Conservation (phyloP, 2,329 filamentous ascomycete genomes). For the Amylocarpus encephaloides region DNA sequence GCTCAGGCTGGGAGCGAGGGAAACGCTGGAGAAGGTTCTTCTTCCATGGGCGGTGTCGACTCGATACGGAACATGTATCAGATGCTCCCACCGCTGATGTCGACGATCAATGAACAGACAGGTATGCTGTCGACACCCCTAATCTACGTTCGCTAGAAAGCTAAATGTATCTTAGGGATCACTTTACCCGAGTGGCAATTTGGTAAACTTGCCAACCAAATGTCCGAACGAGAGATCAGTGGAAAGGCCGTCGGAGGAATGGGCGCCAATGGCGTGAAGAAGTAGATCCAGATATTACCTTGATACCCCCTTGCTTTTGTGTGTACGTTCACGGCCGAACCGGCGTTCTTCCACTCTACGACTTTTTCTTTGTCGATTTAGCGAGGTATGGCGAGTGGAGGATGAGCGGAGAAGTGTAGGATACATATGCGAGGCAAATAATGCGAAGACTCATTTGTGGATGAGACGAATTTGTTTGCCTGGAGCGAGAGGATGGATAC, state of each 20-base stretch:
- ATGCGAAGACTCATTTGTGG: no score
- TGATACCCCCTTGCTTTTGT: background rate
- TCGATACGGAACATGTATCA: constrained; percentile 79
- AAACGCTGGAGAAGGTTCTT: constrained; percentile 33
- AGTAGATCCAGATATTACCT: background rate
- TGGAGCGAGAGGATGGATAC: no score
- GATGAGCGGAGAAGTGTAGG: no score
- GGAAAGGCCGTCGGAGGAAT: constrained; percentile 10
- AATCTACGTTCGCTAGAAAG: background rate
- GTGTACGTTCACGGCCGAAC: no score
- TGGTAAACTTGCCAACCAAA: constrained; percentile 39
- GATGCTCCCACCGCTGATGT: constrained; percentile 73
- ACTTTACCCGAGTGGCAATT: constrained; percentile 69
- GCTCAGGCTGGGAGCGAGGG: constrained; percentile 34
- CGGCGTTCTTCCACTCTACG: no score
- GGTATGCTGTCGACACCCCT: constrained; percentile 48
- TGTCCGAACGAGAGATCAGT: constrained; percentile 21
- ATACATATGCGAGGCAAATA: no score
- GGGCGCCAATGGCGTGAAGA: background rate
- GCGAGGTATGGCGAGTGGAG: no score
- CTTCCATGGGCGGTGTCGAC: constrained; percentile 48
- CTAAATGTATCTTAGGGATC: constrained; percentile 28
- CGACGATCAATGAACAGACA: constrained; percentile 83
- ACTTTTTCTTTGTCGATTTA: no score
- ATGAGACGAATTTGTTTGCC: no score